Percentiles rank a stretch among this genome's conserved stretches.
Evolutionary conservation across 768 basidiomycete genomes (phyloP).

Genomic region (Suillus occidentalis): DNA sequence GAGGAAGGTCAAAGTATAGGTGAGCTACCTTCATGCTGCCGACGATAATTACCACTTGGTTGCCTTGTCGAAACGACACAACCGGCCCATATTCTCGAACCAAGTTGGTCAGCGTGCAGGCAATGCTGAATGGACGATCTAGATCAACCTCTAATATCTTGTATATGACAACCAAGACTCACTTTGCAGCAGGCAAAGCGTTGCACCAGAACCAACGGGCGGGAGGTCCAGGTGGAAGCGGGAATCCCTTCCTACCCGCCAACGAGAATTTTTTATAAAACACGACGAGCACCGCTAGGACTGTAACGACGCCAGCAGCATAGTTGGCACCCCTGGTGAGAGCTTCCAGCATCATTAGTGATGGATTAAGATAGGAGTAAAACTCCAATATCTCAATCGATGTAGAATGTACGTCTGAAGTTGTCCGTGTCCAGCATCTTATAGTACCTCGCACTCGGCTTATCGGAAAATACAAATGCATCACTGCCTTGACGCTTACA

Average conservation of each 20-base stretch:
- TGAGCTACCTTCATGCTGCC: constrained; percentile 18
- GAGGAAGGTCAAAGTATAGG: constrained; percentile 18
- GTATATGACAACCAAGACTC: neutral
- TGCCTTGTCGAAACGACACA: constrained; percentile 50
- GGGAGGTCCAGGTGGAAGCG: constrained; percentile 20
- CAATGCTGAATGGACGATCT: constrained; percentile 4
- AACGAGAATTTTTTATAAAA: constrained; percentile 4
- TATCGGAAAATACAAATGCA: constrained; percentile 18
- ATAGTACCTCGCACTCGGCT: constrained; percentile 23
- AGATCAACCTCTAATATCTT: neutral
- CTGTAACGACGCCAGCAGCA: constrained; percentile 43
- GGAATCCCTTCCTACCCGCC: constrained; percentile 3
- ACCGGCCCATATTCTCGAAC: constrained; percentile 56
- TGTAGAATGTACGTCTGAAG: no score
- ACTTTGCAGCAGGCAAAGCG: constrained; percentile 10
- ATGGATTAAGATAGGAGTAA: constrained; percentile 37
- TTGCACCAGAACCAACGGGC: constrained; percentile 17
- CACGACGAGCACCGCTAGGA: constrained; percentile 23
- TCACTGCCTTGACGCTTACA: no score
- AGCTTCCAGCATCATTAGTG: constrained; percentile 14
- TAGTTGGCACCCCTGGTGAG: constrained; percentile 39
- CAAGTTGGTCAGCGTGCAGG: constrained; percentile 43
- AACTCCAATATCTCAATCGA: constrained; percentile 24
- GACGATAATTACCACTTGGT: constrained; percentile 14
- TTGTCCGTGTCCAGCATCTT: constrained; percentile 29